Evolutionary conservation across 73 alveolate species (phyloP).

Genomic region (Paramecium tetraurelia): DNA sequence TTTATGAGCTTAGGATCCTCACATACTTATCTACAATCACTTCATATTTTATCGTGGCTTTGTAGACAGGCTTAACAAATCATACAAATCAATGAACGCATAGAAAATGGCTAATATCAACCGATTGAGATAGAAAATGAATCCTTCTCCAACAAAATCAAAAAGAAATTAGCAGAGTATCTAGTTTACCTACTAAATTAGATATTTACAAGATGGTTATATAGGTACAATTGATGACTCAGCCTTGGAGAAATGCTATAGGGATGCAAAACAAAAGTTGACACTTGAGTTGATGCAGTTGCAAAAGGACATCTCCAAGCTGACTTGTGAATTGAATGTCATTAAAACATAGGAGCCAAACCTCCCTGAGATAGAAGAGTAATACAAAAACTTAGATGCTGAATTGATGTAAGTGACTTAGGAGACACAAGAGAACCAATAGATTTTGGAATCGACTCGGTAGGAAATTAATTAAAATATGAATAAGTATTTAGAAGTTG

Average conservation of each 20-base stretch:
- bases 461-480: background rate
- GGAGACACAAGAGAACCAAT: background rate
- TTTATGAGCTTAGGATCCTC: constrained; percentile 8
- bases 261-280: constrained; percentile 5
- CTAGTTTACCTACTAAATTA: background rate
- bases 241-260: background rate
- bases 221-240: background rate
- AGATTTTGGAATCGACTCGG: background rate
- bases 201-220: background rate
- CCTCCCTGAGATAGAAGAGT: background rate
- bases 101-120: background rate
- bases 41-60: constrained; percentile 26
- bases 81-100: background rate
- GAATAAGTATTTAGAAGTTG: background rate
- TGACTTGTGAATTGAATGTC: background rate
- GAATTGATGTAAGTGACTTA: background rate
- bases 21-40: background rate
- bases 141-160: background rate
- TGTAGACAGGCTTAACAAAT: background rate
- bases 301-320: background rate
- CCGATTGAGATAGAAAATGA: background rate
- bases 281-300: background rate
- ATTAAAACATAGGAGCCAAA: background rate
- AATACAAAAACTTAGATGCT: background rate
- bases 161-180: constrained; percentile 5